Base-by-base conservation (phyloP, 2,329 filamentous ascomycete species). In the Diaporthe citriasiana region DNA sequence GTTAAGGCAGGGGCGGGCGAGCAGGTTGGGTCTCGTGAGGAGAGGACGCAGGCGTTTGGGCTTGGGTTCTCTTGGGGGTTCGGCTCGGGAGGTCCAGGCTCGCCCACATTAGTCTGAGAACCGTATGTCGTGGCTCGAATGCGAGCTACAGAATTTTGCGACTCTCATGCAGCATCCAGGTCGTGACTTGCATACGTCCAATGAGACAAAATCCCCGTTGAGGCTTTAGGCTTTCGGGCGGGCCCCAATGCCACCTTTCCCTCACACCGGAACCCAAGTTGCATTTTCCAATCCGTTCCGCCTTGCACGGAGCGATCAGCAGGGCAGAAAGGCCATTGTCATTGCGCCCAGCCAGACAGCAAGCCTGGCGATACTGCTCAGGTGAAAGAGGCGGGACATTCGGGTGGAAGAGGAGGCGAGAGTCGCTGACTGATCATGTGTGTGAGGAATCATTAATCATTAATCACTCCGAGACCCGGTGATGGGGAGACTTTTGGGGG, bases 101-200 rank as follows among this genome's bases (percentile, higher is more conserved):
- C 80, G 78, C 80, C 79, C 80, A 79, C 81, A 79, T 80, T 82
- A 77, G 80, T 77, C 78, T 78, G 79, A 79, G 79, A 79, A 77
- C 77, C 75, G 45, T 78, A 77, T 83, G 82, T 83, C 82, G 82
- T 84, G 82, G 82, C 82, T 83, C 82, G 82, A 83, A 82, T 84
- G 82, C 82, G 79, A 80, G 79, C 79, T 74, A 70, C 69, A 76
- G 70, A 77, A 77, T 74, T 57, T 74, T 59, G 74, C 69, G 45
- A 71, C 74, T 70, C 72, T 72, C 63, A 75, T 75, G 74, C 74
- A 75, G 74, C 74, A 71, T 75, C 74, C 74, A 75, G 71, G 71
- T 71, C 55, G 53, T 69, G 68, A 50, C 68, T 70, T 75, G 74
- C 74, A 75, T 50, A 69, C 57, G 59, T 55, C 74, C 74, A 75